phyloP scores from a whole-genome alignment of 768 basidiomycete genomes.

The Hortiboletus campestris region DNA sequence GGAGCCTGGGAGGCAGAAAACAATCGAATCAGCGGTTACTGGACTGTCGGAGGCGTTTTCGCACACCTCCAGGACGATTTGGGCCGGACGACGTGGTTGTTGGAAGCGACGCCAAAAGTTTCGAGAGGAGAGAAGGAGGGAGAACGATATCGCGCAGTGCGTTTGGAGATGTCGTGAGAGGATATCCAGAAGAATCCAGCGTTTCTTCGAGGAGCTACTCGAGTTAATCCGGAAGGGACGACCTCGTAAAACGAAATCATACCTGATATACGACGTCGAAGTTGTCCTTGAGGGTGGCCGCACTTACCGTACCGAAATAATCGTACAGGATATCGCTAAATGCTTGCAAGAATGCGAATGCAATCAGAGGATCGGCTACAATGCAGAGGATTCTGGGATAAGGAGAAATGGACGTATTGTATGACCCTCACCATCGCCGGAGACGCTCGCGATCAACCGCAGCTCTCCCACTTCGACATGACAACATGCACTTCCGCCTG shows the following conservation, averaged over 20 bases:
- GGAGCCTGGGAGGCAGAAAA: slow-evolving; percentile 15
- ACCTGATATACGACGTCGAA: slow-evolving; percentile 97
- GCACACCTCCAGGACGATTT: slow-evolving; percentile 31
- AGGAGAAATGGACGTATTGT: neutral
- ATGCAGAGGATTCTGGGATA: neutral
- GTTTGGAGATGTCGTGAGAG: slow-evolving; percentile 86
- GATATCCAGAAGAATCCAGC: slow-evolving; percentile 90
- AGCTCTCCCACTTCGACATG: slow-evolving; percentile 77
- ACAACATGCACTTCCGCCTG: slow-evolving; percentile 69
- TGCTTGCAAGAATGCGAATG: slow-evolving; percentile 83
- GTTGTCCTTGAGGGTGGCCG: slow-evolving; percentile 79
- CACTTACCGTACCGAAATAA: slow-evolving; percentile 85
- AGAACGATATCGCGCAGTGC: slow-evolving; percentile 91
- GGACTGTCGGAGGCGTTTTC: neutral
- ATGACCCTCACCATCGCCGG: slow-evolving; percentile 65
- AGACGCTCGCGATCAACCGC: slow-evolving; percentile 75
- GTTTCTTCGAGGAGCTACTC: slow-evolving; percentile 88
- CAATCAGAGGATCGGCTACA: slow-evolving; percentile 84
- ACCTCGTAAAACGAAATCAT: slow-evolving; percentile 11
- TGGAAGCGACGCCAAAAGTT: slow-evolving; percentile 47
- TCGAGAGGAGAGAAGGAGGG: slow-evolving; percentile 82
- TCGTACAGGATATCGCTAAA: slow-evolving; percentile 82
- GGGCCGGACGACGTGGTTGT: slow-evolving; percentile 24
- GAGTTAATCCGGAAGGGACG: neutral
- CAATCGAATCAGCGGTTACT: neutral